phyloP scores from a whole-genome alignment of 2,329 filamentous ascomycete species.

The Nothophoma quercina region DNA sequence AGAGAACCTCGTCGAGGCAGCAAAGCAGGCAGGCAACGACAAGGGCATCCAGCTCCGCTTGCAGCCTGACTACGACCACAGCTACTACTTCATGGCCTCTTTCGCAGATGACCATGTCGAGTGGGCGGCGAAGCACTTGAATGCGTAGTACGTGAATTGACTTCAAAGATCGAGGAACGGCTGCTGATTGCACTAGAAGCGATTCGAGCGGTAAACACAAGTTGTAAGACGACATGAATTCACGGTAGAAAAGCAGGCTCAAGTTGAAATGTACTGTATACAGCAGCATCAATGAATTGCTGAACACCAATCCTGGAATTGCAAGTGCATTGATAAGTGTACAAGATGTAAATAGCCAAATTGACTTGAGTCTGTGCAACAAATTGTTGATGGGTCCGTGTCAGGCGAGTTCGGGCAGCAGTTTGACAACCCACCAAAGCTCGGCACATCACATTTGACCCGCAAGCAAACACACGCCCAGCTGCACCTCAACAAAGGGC shows the following conservation, averaged over 20 bases:
- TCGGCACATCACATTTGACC: slow-evolving; percentile 13
- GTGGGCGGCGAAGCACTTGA: slow-evolving; percentile 86
- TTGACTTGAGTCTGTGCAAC: neutral
- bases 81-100: slow-evolving; percentile 93
- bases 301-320: too few relatives aligned
- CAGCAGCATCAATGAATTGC: neutral
- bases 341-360: too few relatives aligned
- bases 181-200: slow-evolving; percentile 47
- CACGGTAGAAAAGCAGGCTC: neutral
- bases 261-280: slow-evolving; percentile 1
- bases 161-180: neutral
- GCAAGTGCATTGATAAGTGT: too few relatives aligned
- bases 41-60: slow-evolving; percentile 79
- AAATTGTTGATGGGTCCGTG: slow-evolving; percentile 13
- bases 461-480: slow-evolving; percentile 9
- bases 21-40: slow-evolving; percentile 74
- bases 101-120: slow-evolving; percentile 92
- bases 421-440: slow-evolving; percentile 15
- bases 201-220: slow-evolving; percentile 32
- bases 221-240: slow-evolving; percentile 23
- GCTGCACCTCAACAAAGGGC: slow-evolving; percentile 11
- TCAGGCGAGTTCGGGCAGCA: slow-evolving; percentile 14
- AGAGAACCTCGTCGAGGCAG: slow-evolving; percentile 87
- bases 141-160: slow-evolving; percentile 58
- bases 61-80: slow-evolving; percentile 94